These are phyloP conservation scores for Agaricus blazei DNA, from an alignment of 768 basidiomycete genomes.

Conservation along the genomic window DNA sequence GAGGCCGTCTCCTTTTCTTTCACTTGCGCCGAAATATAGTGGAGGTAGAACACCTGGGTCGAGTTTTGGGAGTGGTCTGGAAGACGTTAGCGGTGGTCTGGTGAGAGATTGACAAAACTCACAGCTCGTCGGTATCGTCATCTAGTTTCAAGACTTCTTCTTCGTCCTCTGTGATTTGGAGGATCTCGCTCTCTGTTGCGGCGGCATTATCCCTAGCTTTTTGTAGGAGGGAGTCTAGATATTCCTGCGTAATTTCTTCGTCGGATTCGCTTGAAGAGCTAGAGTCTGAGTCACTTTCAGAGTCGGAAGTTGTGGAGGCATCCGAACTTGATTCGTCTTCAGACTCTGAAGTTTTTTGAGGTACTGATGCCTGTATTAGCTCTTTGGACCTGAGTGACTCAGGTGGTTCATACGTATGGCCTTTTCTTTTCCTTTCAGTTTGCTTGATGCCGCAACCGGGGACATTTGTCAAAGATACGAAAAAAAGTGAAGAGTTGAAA, in stretches of 20 bases:
- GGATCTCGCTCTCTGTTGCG: slow-evolving; percentile 23
- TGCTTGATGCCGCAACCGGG: slow-evolving; percentile 14
- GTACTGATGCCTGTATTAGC: slow-evolving; percentile 11
- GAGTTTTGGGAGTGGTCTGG: slow-evolving; percentile 58
- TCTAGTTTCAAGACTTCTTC: slow-evolving; percentile 54
- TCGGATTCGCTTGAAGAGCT: slow-evolving; percentile 31
- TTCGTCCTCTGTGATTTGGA: slow-evolving; percentile 23
- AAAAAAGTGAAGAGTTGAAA: neutral
- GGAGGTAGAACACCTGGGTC: slow-evolving; percentile 60
- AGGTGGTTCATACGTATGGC: slow-evolving; percentile 25
- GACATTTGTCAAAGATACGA: neutral
- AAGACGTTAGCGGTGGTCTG: slow-evolving; percentile 7
- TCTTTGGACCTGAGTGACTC: neutral
- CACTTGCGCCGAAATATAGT: slow-evolving; percentile 57
- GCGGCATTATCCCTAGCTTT: slow-evolving; percentile 51
- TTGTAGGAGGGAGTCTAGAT: slow-evolving; percentile 58
- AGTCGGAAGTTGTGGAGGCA: slow-evolving; percentile 16
- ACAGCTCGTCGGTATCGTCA: slow-evolving; percentile 29
- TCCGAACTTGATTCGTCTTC: slow-evolving; percentile 34
- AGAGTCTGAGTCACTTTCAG: neutral
- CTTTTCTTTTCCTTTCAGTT: slow-evolving; percentile 42
- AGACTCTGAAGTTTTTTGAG: slow-evolving; percentile 19
- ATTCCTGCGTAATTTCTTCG: slow-evolving; percentile 48
- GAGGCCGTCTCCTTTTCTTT: slow-evolving; percentile 38
- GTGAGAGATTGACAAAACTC: slow-evolving; percentile 9